Conservation (phyloP, 2,329 filamentous ascomycete species). For the Fusarium keratoplasticum region DNA sequence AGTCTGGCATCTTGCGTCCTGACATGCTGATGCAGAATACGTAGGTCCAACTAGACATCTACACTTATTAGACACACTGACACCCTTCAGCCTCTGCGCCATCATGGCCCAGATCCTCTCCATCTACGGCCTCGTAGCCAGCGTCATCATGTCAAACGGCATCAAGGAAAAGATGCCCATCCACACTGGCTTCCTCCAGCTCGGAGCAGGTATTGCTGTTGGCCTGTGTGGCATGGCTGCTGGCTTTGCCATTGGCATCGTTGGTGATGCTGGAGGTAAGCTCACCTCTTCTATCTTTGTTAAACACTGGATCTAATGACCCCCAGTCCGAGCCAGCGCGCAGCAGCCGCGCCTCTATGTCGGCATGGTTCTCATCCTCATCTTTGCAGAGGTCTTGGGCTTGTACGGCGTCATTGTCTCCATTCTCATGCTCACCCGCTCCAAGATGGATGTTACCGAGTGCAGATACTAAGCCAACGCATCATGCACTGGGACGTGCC, state of each 20-base stretch:
- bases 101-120: constrained; percentile 62
- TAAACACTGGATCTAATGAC: constrained; percentile 6
- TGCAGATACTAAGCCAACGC: constrained; percentile 48
- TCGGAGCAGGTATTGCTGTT: constrained; percentile 57
- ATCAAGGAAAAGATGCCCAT: constrained; percentile 56
- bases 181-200: constrained; percentile 57
- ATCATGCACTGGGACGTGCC: not conserved
- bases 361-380: constrained; percentile 61
- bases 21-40: constrained; percentile 59
- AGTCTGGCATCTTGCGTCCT: constrained; percentile 57
- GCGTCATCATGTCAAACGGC: constrained; percentile 57
- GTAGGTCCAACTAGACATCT: constrained; percentile 23
- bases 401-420: constrained; percentile 61
- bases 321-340: constrained; percentile 57
- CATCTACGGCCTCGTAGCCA: constrained; percentile 59
- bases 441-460: constrained; percentile 52
- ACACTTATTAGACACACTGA: constrained; percentile 11
- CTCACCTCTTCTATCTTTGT: not conserved
- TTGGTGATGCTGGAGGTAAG: constrained; percentile 58
- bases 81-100: constrained; percentile 49
- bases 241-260: constrained; percentile 59
- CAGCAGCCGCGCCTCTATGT: constrained; percentile 60
- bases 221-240: constrained; percentile 59
- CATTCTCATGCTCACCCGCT: constrained; percentile 61
- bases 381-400: constrained; percentile 59